Base-by-base conservation (phyloP, 352 stramenopile genomes). In the Peronospora farinosa region DNA sequence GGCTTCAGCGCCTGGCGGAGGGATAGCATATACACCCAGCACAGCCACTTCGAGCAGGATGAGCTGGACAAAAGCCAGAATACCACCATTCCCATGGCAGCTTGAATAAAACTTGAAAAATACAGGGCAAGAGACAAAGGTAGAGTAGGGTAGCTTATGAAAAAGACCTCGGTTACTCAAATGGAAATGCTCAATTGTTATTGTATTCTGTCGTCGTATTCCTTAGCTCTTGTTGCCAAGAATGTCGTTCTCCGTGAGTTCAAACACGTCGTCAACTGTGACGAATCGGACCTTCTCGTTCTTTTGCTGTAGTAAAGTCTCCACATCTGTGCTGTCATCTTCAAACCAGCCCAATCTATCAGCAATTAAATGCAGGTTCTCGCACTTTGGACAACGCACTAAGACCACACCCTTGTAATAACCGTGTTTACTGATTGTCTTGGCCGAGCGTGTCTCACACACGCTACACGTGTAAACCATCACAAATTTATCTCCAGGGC, bases 331-430 rank as follows among this genome's bases (percentile, higher is more conserved):
- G 2, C 69, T 82, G 10, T 91, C 84, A 59, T 97, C 88, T 38
- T 97, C 88, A 44, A 97, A 97, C 77, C 82, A 97, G 42, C 92
- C 89, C 21, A 98, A 63, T 2, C 83, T 65, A 67, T 98, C 97
- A 3, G 96, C 96, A 51, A 99, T 96, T 7, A 99, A 72, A 72
- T 99, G 97, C n/a, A 98, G 67, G 64, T 98, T 99, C 62, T 98
- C 60, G 73, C 97, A 99, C 21, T 87, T 87, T 1, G 96, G 96
- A 60, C 97, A 99, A 35, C 88, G 79, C 27, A 98, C 94, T 42
- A 99, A 67, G 44, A 99, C 97, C 40, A 99, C 96, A 17, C 97
- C 97, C 45, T 98, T 86, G 57, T 95, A 77, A 76, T 99, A 99
- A 3, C 95, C 88, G 40, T 97, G 83, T 74, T 99, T 95, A 61